phyloP scores from a whole-genome alignment of 805 yeast species.

The Spencermartinsiella europaea region DNA sequence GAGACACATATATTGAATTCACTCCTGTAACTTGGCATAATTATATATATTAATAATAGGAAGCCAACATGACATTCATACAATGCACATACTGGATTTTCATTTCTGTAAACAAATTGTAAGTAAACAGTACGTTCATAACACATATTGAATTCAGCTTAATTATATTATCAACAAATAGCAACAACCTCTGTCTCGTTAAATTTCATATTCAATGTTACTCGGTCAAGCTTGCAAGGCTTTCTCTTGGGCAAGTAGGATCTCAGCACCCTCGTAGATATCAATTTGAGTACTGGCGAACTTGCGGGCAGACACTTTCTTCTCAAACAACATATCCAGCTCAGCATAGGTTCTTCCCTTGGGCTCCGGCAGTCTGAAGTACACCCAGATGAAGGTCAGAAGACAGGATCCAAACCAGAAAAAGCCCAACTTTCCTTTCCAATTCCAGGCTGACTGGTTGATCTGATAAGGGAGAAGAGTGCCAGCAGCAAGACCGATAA shows the following conservation, averaged over 20 bases:
- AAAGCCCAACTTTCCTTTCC: slow-evolving; percentile 46
- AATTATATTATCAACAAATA: no score
- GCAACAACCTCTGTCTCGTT: no score
- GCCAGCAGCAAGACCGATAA: slow-evolving; percentile 29
- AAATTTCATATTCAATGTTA: no score
- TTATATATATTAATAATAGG: no score
- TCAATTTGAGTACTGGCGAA: slow-evolving; percentile 13
- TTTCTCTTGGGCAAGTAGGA: background rate
- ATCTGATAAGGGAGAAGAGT: slow-evolving; percentile 27
- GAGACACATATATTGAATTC: no score
- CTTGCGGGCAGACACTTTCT: slow-evolving; percentile 27
- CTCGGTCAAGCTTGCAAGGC: background rate
- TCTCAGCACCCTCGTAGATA: slow-evolving; percentile 4
- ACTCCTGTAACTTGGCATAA: no score
- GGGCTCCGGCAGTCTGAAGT: slow-evolving; percentile 56
- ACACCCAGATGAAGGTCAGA: slow-evolving; percentile 38
- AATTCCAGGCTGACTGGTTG: slow-evolving; percentile 38
- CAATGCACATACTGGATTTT: no score
- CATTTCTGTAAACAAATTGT: no score
- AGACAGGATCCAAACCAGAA: slow-evolving; percentile 39
- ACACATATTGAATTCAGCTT: no score
- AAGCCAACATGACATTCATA: no score
- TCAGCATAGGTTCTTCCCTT: slow-evolving; percentile 55
- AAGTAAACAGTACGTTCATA: no score
- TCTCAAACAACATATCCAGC: slow-evolving; percentile 47